Conservation (phyloP, 768 basidiomycete genomes). For the Xerocomellus dryophilus region DNA sequence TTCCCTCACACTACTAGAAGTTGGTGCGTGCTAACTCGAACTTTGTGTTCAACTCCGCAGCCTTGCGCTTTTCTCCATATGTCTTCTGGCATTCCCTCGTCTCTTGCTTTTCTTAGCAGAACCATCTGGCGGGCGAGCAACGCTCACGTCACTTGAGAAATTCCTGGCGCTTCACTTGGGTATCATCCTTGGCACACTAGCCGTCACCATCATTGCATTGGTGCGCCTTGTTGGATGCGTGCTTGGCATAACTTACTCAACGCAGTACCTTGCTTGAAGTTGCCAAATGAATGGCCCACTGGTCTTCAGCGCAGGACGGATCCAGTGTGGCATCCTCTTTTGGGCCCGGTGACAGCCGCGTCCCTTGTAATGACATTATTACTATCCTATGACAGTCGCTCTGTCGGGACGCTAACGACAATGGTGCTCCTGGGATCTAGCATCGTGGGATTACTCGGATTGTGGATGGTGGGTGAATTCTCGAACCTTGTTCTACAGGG, state of each 20-base stretch:
- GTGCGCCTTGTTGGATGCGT: constrained; percentile 33
- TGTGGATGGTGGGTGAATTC: constrained; percentile 59
- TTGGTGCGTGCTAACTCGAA: not conserved
- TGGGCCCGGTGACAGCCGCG: constrained; percentile 56
- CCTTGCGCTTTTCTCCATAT: constrained; percentile 33
- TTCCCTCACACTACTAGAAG: not conserved
- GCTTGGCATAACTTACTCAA: constrained; percentile 4
- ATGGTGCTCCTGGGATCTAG: constrained; percentile 49
- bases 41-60: constrained; percentile 20
- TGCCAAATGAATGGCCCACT: constrained; percentile 41
- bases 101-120: constrained; percentile 66
- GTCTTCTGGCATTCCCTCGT: constrained; percentile 54
- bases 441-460: constrained; percentile 59
- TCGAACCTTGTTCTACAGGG: constrained; percentile 10
- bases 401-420: constrained; percentile 55
- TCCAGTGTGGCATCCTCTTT: constrained; percentile 53
- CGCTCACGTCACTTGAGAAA: constrained; percentile 63
- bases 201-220: constrained; percentile 56
- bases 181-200: constrained; percentile 54
- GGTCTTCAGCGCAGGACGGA: constrained; percentile 28
- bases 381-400: constrained; percentile 59
- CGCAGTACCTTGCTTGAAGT: constrained; percentile 27
- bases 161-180: constrained; percentile 70
- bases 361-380: constrained; percentile 51
- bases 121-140: constrained; percentile 38